These are phyloP conservation scores for Exophiala alcalophila DNA, from an alignment of 2,329 filamentous ascomycete species.

Conservation along the genomic window DNA sequence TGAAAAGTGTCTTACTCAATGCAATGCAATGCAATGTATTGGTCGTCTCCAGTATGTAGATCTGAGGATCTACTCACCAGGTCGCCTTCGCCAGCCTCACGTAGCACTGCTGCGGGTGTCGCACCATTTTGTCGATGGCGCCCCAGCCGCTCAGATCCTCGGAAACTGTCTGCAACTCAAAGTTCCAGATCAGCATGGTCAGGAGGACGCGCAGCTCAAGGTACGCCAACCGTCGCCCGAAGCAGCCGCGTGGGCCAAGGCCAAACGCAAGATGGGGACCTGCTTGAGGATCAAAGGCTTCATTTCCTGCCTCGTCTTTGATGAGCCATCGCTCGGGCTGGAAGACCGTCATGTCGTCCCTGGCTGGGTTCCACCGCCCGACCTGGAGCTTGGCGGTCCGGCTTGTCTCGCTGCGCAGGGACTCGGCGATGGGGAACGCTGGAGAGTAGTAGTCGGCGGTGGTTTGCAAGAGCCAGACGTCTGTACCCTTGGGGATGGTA, in stretches of 20 bases:
- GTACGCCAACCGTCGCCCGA: conserved; percentile 40
- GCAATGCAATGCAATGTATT: too few relatives aligned
- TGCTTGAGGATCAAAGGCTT: conserved; percentile 36
- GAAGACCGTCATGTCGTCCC: conserved; percentile 34
- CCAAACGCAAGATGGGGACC: conserved; percentile 39
- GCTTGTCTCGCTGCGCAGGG: conserved; percentile 32
- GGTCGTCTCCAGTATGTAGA: too few relatives aligned
- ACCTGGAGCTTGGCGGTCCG: conserved; percentile 29
- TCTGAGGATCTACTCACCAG: too few relatives aligned
- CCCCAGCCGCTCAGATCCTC: conserved; percentile 3
- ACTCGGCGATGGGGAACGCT: conserved; percentile 30
- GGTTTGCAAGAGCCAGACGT: conserved; percentile 32
- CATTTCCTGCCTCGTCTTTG: conserved; percentile 29
- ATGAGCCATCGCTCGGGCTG: conserved; percentile 43
- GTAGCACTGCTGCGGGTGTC: conserved; percentile 3
- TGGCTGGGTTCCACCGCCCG: conserved; percentile 28
- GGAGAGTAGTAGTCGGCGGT: conserved; percentile 23
- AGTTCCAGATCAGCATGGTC: conserved; percentile 41
- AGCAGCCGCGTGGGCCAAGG: conserved; percentile 38
- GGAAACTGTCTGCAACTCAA: conserved; percentile 36
- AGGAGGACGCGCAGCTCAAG: conserved; percentile 38
- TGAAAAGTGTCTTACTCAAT: too few relatives aligned
- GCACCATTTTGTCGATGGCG: neutral
- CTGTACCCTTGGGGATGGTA: conserved; percentile 40
- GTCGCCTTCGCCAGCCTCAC: too few relatives aligned